A percentile compares a stretch with the other conserved stretches of the same genome.
phyloP scores from a whole-genome alignment of 768 basidiomycete genomes.

The Epithele typhae region DNA sequence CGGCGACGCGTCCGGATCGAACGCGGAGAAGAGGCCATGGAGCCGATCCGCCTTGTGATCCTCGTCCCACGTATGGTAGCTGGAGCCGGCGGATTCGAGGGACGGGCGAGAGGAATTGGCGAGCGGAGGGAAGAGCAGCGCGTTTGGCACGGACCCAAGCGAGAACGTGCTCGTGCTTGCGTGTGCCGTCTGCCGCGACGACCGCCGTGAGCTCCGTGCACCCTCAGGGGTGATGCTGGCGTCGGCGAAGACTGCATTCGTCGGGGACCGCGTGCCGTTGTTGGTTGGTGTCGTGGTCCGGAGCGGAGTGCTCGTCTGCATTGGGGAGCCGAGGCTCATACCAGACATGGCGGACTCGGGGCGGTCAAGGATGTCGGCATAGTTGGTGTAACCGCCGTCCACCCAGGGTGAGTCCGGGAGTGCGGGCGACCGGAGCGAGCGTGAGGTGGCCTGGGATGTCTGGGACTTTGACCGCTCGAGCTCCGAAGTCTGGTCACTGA shows the following conservation, averaged over 20 bases:
- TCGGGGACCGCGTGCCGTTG: constrained; percentile 46
- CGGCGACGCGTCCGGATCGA: constrained; percentile 43
- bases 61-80: constrained; percentile 79
- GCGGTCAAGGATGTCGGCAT: too few species aligned
- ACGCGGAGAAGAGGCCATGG: constrained; percentile 49
- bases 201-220: constrained; percentile 37
- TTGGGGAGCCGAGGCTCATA: constrained; percentile 45
- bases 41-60: constrained; percentile 50
- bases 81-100: constrained; percentile 75
- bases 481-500: constrained; percentile 20
- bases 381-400: constrained; percentile 31
- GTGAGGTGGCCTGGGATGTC: constrained; percentile 29
- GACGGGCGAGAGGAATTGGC: constrained; percentile 77
- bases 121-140: constrained; percentile 58
- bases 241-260: constrained; percentile 45
- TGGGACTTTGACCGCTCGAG: constrained; percentile 35
- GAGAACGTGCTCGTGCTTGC: constrained; percentile 25
- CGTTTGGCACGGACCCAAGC: constrained; percentile 24
- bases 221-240: constrained; percentile 27
- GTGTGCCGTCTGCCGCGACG: constrained; percentile 43
- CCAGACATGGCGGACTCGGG: constrained; percentile 46
- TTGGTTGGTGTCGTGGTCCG: constrained; percentile 72
- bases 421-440: constrained; percentile 51
- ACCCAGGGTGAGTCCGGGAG: constrained; percentile 55
- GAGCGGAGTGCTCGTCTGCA: constrained; percentile 35